Percentiles rank a stretch among this genome's conserved stretches.
phyloP scores from a whole-genome alignment of 371 early-diverging fungal genomes.

The Circinella umbellata region DNA sequence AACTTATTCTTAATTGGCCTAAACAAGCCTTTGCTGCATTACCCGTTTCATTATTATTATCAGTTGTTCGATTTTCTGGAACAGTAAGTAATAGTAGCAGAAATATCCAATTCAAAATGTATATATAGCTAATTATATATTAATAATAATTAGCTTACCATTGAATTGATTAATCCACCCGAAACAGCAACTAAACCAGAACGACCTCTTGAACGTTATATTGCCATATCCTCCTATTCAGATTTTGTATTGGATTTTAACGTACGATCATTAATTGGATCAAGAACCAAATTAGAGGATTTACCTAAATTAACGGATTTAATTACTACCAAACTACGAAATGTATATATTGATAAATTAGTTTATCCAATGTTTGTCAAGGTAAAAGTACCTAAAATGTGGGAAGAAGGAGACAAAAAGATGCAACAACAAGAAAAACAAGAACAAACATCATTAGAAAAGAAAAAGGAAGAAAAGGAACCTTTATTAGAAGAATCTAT shows the following conservation, averaged over 20 bases:
- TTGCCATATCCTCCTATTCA: constrained; percentile 68
- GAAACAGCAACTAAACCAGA: constrained; percentile 43
- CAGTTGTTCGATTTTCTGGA: constrained; percentile 86
- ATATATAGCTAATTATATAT: too few relatives aligned
- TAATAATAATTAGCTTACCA: constrained; percentile 30
- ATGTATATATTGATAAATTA: constrained; percentile 70
- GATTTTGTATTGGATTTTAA: constrained; percentile 85
- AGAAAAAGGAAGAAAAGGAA: background rate
- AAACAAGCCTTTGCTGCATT: constrained; percentile 84
- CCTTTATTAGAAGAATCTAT: background rate
- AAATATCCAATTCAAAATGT: too few relatives aligned
- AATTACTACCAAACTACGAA: constrained; percentile 74
- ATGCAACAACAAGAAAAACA: constrained; percentile 21
- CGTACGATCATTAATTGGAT: constrained; percentile 87
- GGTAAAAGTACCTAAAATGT: constrained; percentile 54
- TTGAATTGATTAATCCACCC: constrained; percentile 53
- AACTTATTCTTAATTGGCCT: constrained; percentile 91
- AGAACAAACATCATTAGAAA: background rate
- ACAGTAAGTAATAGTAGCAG: constrained; percentile 58
- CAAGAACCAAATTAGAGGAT: constrained; percentile 92
- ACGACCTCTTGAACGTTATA: constrained; percentile 56
- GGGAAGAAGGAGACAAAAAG: constrained; percentile 34
- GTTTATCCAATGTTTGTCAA: constrained; percentile 67
- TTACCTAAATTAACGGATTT: constrained; percentile 89
- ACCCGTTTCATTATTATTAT: constrained; percentile 84